Evolutionary conservation across 768 basidiomycete species (phyloP).

Genomic region (Psilocybe sp.): DNA sequence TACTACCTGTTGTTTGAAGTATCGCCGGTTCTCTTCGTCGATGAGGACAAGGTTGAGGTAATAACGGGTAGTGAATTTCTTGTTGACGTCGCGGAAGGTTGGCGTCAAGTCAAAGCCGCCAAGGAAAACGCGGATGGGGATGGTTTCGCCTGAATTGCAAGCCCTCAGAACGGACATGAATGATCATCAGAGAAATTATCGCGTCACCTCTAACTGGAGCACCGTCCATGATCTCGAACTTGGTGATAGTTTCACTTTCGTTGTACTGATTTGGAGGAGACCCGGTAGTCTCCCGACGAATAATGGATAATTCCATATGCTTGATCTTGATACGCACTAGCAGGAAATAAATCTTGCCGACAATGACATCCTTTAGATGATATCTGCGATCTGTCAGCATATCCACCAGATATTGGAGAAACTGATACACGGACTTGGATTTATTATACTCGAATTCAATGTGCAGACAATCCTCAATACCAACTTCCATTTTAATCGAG

Average conservation of each 20-base stretch:
- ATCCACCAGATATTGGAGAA: neutral
- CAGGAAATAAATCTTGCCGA: conserved; percentile 99
- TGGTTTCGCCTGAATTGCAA: conserved; percentile 79
- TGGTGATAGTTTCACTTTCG: conserved; percentile 98
- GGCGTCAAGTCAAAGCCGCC: conserved; percentile 98
- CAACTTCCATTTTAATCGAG: conserved; percentile 99
- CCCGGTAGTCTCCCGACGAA: conserved; percentile 95
- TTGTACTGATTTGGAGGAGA: conserved; percentile 99
- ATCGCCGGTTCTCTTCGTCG: conserved; percentile 96
- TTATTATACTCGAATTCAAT: conserved; percentile 99
- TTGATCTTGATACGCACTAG: conserved; percentile 99
- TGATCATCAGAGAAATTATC: neutral
- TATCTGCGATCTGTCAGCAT: conserved; percentile 55
- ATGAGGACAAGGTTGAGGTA: conserved; percentile 97
- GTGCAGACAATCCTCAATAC: conserved; percentile 97
- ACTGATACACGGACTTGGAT: conserved; percentile 71
- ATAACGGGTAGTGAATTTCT: conserved; percentile 96
- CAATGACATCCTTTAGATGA: conserved; percentile 97
- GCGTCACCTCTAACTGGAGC: conserved; percentile 85
- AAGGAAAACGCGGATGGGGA: conserved; percentile 95
- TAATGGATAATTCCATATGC: conserved; percentile 98
- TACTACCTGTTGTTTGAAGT: conserved; percentile 92
- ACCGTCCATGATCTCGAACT: conserved; percentile 99
- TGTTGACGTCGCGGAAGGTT: conserved; percentile 98
- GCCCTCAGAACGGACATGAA: neutral